A percentile compares a stretch with the other conserved stretches of the same genome.
Evolutionary conservation across 2,329 filamentous ascomycete species (phyloP).

Genomic region (Cordyceps sp.): DNA sequence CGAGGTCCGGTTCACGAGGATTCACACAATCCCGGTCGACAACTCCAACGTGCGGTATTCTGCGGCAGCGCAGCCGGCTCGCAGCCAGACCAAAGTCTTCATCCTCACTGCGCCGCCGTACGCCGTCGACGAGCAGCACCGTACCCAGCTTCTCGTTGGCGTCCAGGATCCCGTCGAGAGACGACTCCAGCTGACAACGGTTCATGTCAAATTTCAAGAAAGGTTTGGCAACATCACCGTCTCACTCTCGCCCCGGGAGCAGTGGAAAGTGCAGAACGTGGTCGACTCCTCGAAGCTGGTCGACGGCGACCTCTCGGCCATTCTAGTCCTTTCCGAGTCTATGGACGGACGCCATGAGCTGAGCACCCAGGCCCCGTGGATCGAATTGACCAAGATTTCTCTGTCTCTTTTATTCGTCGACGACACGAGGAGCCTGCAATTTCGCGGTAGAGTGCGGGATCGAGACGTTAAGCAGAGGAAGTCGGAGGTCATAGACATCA

Average conservation of each 20-base stretch:
- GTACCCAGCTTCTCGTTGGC: slow-evolving; percentile 44
- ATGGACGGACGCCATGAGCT: slow-evolving; percentile 47
- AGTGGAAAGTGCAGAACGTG: slow-evolving; percentile 47
- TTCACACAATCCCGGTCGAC: slow-evolving; percentile 50
- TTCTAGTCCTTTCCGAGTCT: slow-evolving; percentile 52
- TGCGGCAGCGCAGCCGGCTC: slow-evolving; percentile 32
- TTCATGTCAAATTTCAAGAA: slow-evolving; percentile 34
- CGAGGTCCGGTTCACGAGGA: slow-evolving; percentile 55
- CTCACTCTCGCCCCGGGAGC: slow-evolving; percentile 23
- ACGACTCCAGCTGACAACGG: slow-evolving; percentile 48
- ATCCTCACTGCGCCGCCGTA: slow-evolving; percentile 45
- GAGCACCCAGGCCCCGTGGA: slow-evolving; percentile 63
- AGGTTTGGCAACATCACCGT: slow-evolving; percentile 12
- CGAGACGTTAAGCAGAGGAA: slow-evolving; percentile 32
- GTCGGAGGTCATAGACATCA: slow-evolving; percentile 26
- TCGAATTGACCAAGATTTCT: slow-evolving; percentile 47
- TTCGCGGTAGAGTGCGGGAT: slow-evolving; percentile 31
- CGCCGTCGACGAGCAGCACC: slow-evolving; percentile 33
- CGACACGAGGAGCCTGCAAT: slow-evolving; percentile 42
- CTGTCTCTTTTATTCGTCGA: slow-evolving; percentile 43
- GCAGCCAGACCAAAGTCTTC: slow-evolving; percentile 45
- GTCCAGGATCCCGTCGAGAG: slow-evolving; percentile 54
- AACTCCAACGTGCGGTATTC: slow-evolving; percentile 45
- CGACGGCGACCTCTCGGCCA: slow-evolving; percentile 50
- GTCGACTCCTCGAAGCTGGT: slow-evolving; percentile 56